Base-by-base conservation (phyloP, 352 stramenopile genomes). In the Phytophthora crassamura region DNA sequence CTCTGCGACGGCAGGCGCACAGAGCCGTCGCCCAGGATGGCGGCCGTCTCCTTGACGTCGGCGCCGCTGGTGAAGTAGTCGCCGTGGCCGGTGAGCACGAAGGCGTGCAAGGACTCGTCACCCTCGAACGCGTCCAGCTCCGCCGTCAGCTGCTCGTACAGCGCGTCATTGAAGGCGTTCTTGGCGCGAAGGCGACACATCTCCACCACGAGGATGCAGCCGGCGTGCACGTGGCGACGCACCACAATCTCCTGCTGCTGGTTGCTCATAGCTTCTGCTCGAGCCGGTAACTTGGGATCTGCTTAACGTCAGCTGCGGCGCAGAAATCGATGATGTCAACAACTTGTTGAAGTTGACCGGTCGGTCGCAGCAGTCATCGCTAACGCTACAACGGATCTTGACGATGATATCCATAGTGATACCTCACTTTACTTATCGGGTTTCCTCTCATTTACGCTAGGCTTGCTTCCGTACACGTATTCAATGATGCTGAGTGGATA, bases 61-160 rank as follows among this genome's bases (percentile, higher is more conserved):
- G 89, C 89, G 42, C 92, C 93, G 57, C 86, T 96, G 22, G 89
- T 95, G 64, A 98, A 98, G 71, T 96, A 98, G 48, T 95, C 79
- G 22, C 93, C 94, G 34, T 85, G 70, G 45, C 93, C 93, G 16
- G 94, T 98, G 62, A 98, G 76, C 47, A 98, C 79, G 35, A 98
- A 77, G 30, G 80, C 89, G 16, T 93, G 73, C 12, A 98, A 78
- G 12, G 70, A 65, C 7, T 74, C 59, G 72, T 97, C 79, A 5
- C 59, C 70, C 40, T 86, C 82, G 49, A 83, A 88, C 56, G 80
- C 69, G 16, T 87, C 55, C 43, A 98, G 74, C 32, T 88, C 75
- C 34, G 82, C 67, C 28, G 88, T 89, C 32, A 98, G 67, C 64
- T 97, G 83, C 54, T 85, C 30, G 77, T 98, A 98, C 64, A 97